Conservation (phyloP, 2,329 filamentous ascomycete genomes). For the Juglanconis oblonga region DNA sequence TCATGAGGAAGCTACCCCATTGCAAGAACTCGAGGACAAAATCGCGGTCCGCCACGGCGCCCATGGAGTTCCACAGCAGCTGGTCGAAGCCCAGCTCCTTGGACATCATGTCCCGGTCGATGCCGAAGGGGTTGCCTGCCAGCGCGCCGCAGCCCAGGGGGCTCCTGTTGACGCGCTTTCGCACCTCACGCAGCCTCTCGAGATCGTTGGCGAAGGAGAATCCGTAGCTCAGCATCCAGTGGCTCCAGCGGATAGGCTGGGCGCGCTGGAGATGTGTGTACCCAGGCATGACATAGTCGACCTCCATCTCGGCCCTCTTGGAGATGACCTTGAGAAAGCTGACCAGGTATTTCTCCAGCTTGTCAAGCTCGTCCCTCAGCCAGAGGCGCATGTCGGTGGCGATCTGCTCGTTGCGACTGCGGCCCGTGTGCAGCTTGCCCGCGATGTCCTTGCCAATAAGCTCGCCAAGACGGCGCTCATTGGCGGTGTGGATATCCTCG, state of each 20-base stretch:
- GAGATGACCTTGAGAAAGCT: constrained; percentile 68
- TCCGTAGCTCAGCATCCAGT: constrained; percentile 77
- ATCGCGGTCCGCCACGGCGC: constrained; percentile 72
- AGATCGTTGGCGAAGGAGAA: constrained; percentile 71
- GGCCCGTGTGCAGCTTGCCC: constrained; percentile 85
- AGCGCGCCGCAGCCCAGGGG: constrained; percentile 75
- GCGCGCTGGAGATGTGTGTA: constrained; percentile 87
- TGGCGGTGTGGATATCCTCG: constrained; percentile 66
- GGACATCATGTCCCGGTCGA: constrained; percentile 76
- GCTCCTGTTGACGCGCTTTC: constrained; percentile 67
- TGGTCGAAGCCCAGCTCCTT: constrained; percentile 77
- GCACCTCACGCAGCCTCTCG: constrained; percentile 71
- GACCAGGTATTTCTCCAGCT: constrained; percentile 66
- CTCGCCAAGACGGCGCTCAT: constrained; percentile 73
- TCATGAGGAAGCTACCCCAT: constrained; percentile 76
- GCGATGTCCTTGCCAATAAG: constrained; percentile 82
- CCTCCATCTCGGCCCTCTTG: constrained; percentile 68
- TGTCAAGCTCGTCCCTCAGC: constrained; percentile 71
- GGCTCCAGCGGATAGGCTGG: constrained; percentile 74
- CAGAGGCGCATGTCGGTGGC: constrained; percentile 89
- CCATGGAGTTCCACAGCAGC: constrained; percentile 74
- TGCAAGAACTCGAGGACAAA: constrained; percentile 80
- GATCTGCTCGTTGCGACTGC: constrained; percentile 87
- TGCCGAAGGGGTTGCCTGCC: constrained; percentile 77
- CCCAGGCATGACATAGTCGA: constrained; percentile 78